phyloP scores from a whole-genome alignment of 1,139 yeast species.

The Lizanozyma gosingica region DNA sequence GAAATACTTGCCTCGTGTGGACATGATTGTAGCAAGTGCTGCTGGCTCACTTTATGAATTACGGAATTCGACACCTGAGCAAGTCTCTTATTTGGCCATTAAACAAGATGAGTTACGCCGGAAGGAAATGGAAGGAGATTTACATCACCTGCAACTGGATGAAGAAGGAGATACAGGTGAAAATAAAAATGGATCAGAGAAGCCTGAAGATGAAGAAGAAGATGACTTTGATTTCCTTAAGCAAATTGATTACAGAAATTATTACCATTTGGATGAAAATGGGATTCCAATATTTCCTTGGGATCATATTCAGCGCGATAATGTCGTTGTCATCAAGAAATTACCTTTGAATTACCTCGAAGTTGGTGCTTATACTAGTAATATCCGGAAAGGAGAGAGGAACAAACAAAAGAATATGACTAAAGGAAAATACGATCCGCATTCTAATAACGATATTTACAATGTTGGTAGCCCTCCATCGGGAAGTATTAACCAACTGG shows the following conservation, averaged over 20 bases:
- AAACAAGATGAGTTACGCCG: neutral
- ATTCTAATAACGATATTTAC: neutral
- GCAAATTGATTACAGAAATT: neutral
- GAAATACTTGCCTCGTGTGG: slow-evolving; percentile 29
- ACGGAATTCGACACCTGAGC: slow-evolving; percentile 6
- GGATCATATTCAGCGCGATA: neutral
- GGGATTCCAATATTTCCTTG: neutral
- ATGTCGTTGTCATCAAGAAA: neutral
- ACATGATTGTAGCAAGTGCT: slow-evolving; percentile 43
- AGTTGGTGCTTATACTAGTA: neutral
- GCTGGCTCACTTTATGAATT: slow-evolving; percentile 38
- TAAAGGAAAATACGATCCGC: neutral
- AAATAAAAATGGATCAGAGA: neutral
- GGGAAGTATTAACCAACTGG: too few species aligned
- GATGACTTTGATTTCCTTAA: neutral
- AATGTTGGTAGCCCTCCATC: too few species aligned
- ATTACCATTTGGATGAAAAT: neutral
- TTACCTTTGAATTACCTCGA: neutral
- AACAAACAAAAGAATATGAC: neutral
- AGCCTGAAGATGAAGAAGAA: neutral
- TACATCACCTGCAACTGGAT: neutral
- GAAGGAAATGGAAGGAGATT: neutral
- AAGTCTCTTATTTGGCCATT: neutral
- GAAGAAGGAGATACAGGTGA: neutral
- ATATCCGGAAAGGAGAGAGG: neutral